Percentiles rank a stretch among this genome's conserved stretches.
phyloP scores from a whole-genome alignment of 129 eudicot genomes.

The Apium graveolens region DNA sequence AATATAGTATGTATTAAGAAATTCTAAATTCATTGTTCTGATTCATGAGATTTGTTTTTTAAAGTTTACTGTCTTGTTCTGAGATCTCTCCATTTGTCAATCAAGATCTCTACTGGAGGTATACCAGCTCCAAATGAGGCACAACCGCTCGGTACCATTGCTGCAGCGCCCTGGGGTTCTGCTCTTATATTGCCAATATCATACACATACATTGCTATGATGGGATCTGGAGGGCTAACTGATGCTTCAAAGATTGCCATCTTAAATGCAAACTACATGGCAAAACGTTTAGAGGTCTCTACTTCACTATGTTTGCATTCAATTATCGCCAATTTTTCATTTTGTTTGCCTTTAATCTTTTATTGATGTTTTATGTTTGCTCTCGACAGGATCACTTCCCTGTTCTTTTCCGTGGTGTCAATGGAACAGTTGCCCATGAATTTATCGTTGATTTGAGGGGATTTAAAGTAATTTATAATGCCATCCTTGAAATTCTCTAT shows the following conservation, averaged over 20 bases:
- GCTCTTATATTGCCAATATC: conserved; percentile 99
- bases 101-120: conserved; percentile 75
- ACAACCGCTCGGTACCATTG: conserved; percentile 82
- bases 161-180: conserved; percentile 99
- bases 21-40: background rate
- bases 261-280: conserved; percentile 94
- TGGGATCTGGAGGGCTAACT: conserved; percentile 94
- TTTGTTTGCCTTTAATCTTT: background rate
- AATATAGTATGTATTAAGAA: background rate
- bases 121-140: conserved; percentile 65
- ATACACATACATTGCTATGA: conserved; percentile 96
- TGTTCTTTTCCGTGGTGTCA: conserved; percentile 94
- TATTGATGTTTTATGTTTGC: conserved; percentile 14
- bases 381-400: conserved; percentile 72
- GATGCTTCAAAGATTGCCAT: conserved; percentile 96
- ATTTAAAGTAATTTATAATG: conserved; percentile 50
- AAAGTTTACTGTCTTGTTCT: conserved; percentile 9
- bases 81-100: conserved; percentile 1
- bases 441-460: conserved; percentile 91
- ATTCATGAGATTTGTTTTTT: background rate
- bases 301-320: conserved; percentile 10
- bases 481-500: conserved; percentile 1
- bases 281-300: conserved; percentile 91
- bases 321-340: background rate
- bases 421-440: conserved; percentile 97